These are phyloP conservation scores for Cicer judaicum DNA, from an alignment of 306 rosid genomes.

Conservation along the genomic window DNA sequence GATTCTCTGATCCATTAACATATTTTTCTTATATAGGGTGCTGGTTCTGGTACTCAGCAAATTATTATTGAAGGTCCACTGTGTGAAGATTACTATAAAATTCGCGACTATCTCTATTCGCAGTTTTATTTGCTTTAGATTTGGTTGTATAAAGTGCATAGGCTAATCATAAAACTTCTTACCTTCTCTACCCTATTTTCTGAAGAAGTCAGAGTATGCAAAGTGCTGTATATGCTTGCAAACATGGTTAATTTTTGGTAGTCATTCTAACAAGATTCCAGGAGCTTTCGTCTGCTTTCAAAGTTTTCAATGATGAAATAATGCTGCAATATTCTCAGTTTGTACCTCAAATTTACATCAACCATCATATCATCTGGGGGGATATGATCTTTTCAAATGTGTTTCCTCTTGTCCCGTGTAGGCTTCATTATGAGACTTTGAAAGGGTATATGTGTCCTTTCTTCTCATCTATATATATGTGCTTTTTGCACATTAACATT, in stretches of 20 bases:
- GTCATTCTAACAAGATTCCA: constrained; percentile 23
- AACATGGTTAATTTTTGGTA: constrained; percentile 13
- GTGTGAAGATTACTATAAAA: constrained; percentile 88
- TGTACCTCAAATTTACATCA: constrained; percentile 7
- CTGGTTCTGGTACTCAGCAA: constrained; percentile 89
- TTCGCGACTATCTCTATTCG: constrained; percentile 76
- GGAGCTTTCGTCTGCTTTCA: not conserved
- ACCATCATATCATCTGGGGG: constrained; percentile 7
- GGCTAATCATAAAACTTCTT: constrained; percentile 32
- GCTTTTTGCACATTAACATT: not conserved
- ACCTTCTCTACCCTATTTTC: constrained; percentile 31
- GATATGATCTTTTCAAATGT: constrained; percentile 5
- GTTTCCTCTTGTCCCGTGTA: constrained; percentile 7
- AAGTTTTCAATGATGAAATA: constrained; percentile 25
- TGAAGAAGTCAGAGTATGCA: constrained; percentile 5
- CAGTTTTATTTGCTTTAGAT: constrained; percentile 83
- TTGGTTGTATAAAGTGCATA: constrained; percentile 16
- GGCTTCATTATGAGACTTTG: not conserved
- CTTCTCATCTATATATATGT: not conserved
- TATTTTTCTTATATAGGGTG: constrained; percentile 57
- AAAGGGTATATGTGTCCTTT: constrained; percentile 3
- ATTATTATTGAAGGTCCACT: constrained; percentile 89
- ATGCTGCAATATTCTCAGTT: constrained; percentile 13
- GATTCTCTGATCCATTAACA: constrained; percentile 40
- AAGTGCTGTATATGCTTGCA: constrained; percentile 15